Conservation (phyloP, 257 asterid species). For the Solanum rostratum region DNA sequence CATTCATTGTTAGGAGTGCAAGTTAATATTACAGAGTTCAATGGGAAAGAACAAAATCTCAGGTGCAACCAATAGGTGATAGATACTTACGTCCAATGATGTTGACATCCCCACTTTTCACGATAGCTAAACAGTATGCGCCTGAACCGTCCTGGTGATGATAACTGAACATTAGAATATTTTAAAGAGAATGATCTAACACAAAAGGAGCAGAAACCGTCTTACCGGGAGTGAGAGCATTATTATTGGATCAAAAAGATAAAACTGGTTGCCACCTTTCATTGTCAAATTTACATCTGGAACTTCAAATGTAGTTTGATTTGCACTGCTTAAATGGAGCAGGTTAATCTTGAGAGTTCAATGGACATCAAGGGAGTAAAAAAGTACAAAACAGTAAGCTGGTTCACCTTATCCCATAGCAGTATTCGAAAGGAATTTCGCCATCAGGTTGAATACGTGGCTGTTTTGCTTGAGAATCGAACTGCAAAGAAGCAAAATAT, state of each 20-base stretch:
- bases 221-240: slow-evolving; percentile 40
- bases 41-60: neutral
- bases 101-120: slow-evolving; percentile 65
- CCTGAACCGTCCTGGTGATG: slow-evolving; percentile 32
- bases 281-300: slow-evolving; percentile 72
- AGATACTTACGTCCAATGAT: slow-evolving; percentile 90
- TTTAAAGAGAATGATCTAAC: neutral
- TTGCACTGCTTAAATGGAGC: slow-evolving; percentile 36
- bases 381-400: neutral
- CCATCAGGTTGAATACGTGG: slow-evolving; percentile 40
- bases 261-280: slow-evolving; percentile 61
- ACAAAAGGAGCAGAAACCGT: neutral
- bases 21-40: neutral
- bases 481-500: slow-evolving; percentile 33
- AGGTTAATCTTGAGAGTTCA: slow-evolving; percentile 1
- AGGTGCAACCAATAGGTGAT: neutral
- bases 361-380: neutral
- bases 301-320: slow-evolving; percentile 21
- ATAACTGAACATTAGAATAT: slow-evolving; percentile 4
- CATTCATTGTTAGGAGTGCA: neutral
- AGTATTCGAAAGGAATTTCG: slow-evolving; percentile 51
- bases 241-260: slow-evolving; percentile 35
- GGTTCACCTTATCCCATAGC: slow-evolving; percentile 57
- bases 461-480: slow-evolving; percentile 43
- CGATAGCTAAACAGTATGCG: slow-evolving; percentile 68